phyloP scores from a whole-genome alignment of 2,329 filamentous ascomycete species.

The Stagonosporopsis tanaceti region DNA sequence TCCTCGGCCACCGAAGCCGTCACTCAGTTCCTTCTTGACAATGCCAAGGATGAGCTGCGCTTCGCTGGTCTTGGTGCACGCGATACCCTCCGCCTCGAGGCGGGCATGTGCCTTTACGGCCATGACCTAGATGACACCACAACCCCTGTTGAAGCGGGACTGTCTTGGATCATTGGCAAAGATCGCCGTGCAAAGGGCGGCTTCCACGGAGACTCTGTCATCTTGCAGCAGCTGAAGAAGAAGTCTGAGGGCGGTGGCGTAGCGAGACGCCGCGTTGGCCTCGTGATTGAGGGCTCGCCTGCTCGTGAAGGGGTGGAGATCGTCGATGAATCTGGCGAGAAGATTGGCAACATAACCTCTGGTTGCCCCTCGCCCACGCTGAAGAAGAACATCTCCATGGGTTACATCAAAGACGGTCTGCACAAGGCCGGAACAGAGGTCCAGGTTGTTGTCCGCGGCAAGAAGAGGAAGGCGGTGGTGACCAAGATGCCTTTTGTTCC shows the following conservation, averaged over 20 bases:
- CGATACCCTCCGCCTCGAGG: conserved; percentile 91
- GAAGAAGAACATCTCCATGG: conserved; percentile 95
- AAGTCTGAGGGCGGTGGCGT: conserved; percentile 77
- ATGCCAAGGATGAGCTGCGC: conserved; percentile 70
- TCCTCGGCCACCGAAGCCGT: conserved; percentile 69
- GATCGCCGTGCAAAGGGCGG: conserved; percentile 72
- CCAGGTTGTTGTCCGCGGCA: conserved; percentile 78
- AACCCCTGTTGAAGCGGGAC: conserved; percentile 71
- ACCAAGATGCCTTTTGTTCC: conserved; percentile 90
- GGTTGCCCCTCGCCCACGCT: conserved; percentile 88
- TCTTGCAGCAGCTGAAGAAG: conserved; percentile 79
- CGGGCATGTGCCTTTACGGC: conserved; percentile 99
- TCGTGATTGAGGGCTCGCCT: conserved; percentile 84
- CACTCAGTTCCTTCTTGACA: conserved; percentile 73
- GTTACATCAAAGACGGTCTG: conserved; percentile 80
- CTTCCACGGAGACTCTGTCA: conserved; percentile 85
- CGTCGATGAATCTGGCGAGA: conserved; percentile 68
- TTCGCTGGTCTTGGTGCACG: conserved; percentile 89
- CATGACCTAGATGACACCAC: conserved; percentile 87
- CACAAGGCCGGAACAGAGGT: conserved; percentile 88
- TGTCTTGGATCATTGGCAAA: conserved; percentile 86
- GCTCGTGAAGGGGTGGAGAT: conserved; percentile 89
- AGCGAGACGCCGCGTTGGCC: conserved; percentile 76
- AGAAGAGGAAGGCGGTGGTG: conserved; percentile 76
- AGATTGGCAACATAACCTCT: conserved; percentile 83